A percentile compares a stretch with the other conserved stretches of the same genome.
These are phyloP conservation scores for Diaporthe sp. DNA, from an alignment of 2,329 filamentous ascomycete genomes.

Conservation along the genomic window DNA sequence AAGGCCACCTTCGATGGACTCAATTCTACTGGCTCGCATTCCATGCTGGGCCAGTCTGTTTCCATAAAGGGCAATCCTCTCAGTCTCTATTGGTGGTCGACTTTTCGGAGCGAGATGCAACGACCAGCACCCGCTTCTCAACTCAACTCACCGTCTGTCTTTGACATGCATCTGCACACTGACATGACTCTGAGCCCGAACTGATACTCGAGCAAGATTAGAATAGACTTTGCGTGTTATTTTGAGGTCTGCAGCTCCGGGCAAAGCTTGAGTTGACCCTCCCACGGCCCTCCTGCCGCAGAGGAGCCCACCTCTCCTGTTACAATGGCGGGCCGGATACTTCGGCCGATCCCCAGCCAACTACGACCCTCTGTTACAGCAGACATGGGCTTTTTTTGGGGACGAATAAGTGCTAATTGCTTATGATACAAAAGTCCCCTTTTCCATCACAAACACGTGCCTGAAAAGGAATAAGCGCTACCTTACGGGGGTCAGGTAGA, in stretches of 20 bases:
- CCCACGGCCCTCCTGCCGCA: not conserved
- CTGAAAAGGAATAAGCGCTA: not conserved
- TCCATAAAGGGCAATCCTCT: not conserved
- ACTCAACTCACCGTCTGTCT: not conserved
- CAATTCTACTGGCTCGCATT: not conserved
- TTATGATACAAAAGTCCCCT: not conserved
- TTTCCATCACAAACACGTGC: not conserved
- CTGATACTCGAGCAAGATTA: not conserved
- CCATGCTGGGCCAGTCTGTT: not conserved
- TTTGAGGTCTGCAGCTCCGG: not conserved
- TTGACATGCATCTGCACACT: not conserved
- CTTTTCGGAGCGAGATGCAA: not conserved
- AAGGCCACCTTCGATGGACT: not conserved
- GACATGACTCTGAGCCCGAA: not conserved
- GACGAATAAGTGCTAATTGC: not conserved
- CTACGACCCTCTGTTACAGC: conserved; percentile 2
- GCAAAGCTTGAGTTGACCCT: not conserved
- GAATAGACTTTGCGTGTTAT: not conserved
- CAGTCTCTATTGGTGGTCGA: not conserved
- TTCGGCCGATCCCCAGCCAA: not conserved
- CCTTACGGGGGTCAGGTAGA: conserved; percentile 50
- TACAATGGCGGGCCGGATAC: conserved; percentile 14
- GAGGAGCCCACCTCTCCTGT: not conserved
- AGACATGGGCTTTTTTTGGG: not conserved
- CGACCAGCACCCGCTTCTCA: not conserved